Conservation (phyloP, 2,329 filamentous ascomycete genomes). For the Pyrenophora graminea region DNA sequence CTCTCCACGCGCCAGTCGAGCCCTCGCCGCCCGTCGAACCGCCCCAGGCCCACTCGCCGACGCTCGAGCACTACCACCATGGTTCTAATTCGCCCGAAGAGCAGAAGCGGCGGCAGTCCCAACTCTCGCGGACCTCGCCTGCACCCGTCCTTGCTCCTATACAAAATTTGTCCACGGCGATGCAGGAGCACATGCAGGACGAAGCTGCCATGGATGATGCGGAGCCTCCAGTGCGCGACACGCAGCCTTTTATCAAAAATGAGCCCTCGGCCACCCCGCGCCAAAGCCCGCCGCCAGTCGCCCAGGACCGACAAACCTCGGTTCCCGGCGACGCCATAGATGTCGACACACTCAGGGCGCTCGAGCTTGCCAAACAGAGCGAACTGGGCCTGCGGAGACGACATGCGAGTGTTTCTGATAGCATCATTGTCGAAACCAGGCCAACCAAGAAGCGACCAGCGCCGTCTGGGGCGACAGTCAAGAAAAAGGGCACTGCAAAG, state of each 20-base stretch:
- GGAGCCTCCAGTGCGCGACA: conserved; percentile 1
- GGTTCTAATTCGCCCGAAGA: conserved; percentile 52
- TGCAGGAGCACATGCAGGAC: conserved; percentile 29
- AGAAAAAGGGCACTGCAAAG: conserved; percentile 54
- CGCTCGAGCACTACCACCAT: conserved; percentile 54
- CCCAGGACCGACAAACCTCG: conserved; percentile 30
- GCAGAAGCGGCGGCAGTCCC: conserved; percentile 44
- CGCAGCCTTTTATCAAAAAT: conserved; percentile 45
- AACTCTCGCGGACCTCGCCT: conserved; percentile 36
- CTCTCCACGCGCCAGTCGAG: conserved; percentile 45
- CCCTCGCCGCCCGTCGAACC: conserved; percentile 45
- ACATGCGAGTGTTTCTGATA: conserved; percentile 44
- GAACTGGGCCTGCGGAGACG: conserved; percentile 50
- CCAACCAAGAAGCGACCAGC: conserved; percentile 52
- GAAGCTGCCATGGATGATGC: conserved; percentile 16
- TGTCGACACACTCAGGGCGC: conserved; percentile 48
- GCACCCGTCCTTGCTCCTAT: conserved; percentile 49
- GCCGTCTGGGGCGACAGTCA: conserved; percentile 43
- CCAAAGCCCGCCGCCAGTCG: conserved; percentile 38
- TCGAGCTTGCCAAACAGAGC: conserved; percentile 51
- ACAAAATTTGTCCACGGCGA: conserved; percentile 35
- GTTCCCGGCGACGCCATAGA: conserved; percentile 36
- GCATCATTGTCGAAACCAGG: conserved; percentile 47
- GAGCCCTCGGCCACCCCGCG: conserved; percentile 47
- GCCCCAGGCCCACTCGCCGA: conserved; percentile 48